Percentiles rank a stretch among this genome's conserved stretches.
These are phyloP conservation scores for Lipomyces starkeyi DNA, from an alignment of 805 yeast species.

Conservation along the genomic window DNA sequence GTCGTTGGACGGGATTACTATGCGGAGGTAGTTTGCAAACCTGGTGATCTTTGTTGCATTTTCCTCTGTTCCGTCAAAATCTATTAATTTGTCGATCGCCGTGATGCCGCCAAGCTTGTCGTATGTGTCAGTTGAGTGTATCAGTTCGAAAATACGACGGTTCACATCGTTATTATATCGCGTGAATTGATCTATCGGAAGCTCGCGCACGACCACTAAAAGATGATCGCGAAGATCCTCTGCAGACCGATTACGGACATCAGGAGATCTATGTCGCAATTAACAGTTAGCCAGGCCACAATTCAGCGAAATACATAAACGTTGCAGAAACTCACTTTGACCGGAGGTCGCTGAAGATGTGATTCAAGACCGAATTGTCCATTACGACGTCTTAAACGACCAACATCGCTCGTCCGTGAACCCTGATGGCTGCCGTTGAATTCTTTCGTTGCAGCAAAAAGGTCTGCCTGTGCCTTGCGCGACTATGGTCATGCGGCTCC, in stretches of 20 bases:
- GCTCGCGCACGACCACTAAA: constrained; percentile 75
- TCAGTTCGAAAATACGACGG: constrained; percentile 82
- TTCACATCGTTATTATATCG: constrained; percentile 84
- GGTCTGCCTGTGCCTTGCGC: background rate
- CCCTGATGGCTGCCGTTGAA: background rate
- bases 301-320: background rate
- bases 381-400: constrained; percentile 37
- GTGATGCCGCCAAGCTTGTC: constrained; percentile 89
- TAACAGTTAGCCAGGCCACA: background rate
- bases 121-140: constrained; percentile 71
- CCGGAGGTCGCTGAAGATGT: constrained; percentile 57
- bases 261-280: constrained; percentile 21
- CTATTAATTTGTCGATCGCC: constrained; percentile 87
- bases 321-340: constrained; percentile 42
- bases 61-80: constrained; percentile 81
- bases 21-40: constrained; percentile 84
- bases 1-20: constrained; percentile 81
- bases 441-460: background rate
- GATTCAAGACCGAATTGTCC: constrained; percentile 59
- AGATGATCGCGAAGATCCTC: constrained; percentile 72
- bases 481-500: too few relatives aligned
- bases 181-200: constrained; percentile 79
- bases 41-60: constrained; percentile 87
- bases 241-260: constrained; percentile 57
- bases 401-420: constrained; percentile 2